Conservation (phyloP, 805 yeast species). For the Lachancea nothofagi region DNA sequence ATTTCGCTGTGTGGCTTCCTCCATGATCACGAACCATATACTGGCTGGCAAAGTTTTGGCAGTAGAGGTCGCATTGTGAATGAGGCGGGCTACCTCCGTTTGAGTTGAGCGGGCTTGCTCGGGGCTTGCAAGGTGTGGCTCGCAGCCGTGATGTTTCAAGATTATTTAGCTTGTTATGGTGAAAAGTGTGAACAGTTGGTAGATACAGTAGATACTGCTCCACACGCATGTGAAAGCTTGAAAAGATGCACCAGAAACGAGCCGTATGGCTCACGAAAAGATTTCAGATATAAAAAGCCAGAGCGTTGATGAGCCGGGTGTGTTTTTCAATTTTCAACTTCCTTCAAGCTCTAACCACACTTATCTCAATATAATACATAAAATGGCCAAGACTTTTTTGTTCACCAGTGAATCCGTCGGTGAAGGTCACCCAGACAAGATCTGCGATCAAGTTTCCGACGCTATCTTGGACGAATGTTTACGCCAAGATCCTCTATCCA, state of each 20-base stretch:
- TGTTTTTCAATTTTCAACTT: background rate
- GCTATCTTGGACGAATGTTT: constrained; percentile 98
- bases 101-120: no score
- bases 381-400: constrained; percentile 40
- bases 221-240: constrained; percentile 1
- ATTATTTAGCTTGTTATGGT: no score
- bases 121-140: no score
- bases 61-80: no score
- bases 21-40: no score
- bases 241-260: background rate
- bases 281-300: constrained; percentile 1
- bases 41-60: no score
- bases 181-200: no score
- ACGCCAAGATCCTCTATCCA: constrained; percentile 90
- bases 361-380: background rate
- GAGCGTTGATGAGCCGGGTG: background rate
- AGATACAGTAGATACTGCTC: no score
- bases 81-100: no score
- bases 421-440: constrained; percentile 93
- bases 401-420: constrained; percentile 88
- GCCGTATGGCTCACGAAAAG: background rate
- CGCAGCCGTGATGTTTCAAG: no score
- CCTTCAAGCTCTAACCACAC: background rate
- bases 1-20: no score
- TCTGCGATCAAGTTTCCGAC: constrained; percentile 98